Conservation (phyloP, 345 rosid species). For the Toxicodendron radicans region DNA sequence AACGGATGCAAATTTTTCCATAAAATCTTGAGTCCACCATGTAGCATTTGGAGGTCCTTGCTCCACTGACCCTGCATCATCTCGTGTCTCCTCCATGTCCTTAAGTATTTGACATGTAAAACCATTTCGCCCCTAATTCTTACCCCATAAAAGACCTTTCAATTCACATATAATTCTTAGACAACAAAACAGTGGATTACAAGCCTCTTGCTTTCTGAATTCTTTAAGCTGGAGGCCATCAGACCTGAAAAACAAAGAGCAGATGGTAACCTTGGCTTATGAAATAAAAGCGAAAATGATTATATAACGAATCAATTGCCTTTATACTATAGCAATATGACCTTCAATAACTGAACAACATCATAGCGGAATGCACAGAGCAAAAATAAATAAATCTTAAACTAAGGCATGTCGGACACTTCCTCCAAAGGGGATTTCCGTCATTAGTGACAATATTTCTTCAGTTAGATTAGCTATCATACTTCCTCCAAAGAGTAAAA, state of each 20-base stretch:
- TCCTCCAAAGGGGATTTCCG: background rate
- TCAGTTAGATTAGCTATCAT: background rate
- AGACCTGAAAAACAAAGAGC: constrained; percentile 39
- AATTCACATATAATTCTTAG: constrained; percentile 32
- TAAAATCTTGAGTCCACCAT: constrained; percentile 91
- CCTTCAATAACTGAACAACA: background rate
- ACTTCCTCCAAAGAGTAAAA: no score
- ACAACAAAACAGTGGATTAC: constrained; percentile 29
- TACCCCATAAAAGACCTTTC: constrained; percentile 49
- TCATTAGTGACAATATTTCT: background rate
- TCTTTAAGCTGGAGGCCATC: constrained; percentile 53
- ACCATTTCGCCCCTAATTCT: constrained; percentile 62
- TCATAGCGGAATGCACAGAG: background rate
- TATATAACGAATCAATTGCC: background rate
- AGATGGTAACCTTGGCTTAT: constrained; percentile 16
- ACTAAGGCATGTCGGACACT: background rate
- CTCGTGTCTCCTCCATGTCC: constrained; percentile 80
- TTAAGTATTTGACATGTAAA: constrained; percentile 50
- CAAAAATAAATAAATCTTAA: background rate
- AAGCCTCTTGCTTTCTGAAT: constrained; percentile 33
- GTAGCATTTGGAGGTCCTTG: constrained; percentile 66
- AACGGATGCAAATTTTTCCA: constrained; percentile 72
- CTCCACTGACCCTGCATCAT: constrained; percentile 65
- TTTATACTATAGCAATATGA: background rate
- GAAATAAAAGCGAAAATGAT: constrained; percentile 3